Conservation (phyloP, 108 stramenopile genomes). For the Pelagomonas calceolata region DNA sequence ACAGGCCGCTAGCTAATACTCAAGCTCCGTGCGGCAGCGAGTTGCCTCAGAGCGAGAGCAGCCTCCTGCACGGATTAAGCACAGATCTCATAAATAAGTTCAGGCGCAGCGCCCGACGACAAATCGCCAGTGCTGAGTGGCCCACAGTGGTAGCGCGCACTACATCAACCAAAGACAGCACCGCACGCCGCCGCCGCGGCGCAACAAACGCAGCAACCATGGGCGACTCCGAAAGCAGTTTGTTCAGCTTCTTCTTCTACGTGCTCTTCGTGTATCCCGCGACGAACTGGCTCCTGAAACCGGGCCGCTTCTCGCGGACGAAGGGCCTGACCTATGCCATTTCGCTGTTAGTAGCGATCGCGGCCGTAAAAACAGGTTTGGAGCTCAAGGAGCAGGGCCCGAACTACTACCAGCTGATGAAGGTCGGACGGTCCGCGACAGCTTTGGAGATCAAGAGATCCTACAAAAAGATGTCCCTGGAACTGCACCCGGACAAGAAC, state of each 20-base stretch:
- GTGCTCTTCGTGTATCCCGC: constrained; percentile 89
- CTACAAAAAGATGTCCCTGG: constrained; percentile 78
- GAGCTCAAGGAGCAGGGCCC: constrained; percentile 74
- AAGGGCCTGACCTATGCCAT: constrained; percentile 87
- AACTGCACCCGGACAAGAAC: constrained; percentile 97
- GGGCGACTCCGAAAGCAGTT: constrained; percentile 59
- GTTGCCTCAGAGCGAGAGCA: too few species aligned
- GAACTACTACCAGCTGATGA: constrained; percentile 72
- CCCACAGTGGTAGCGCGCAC: too few species aligned
- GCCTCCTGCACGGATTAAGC: too few species aligned
- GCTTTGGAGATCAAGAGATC: constrained; percentile 89
- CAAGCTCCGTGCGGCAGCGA: too few species aligned
- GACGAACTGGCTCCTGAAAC: constrained; percentile 87
- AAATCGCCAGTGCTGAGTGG: too few species aligned
- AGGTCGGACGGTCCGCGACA: constrained; percentile 59
- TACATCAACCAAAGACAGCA: too few species aligned
- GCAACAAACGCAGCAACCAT: too few species aligned
- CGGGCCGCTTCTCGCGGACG: constrained; percentile 76
- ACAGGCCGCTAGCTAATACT: too few species aligned
- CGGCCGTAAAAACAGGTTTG: constrained; percentile 81
- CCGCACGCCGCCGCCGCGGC: too few species aligned
- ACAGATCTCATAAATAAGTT: too few species aligned
- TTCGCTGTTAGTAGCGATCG: constrained; percentile 71
- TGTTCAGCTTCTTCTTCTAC: constrained; percentile 91
- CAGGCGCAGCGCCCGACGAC: too few species aligned